Conservation (phyloP, 768 basidiomycete genomes). For the Dendrothele bispora region DNA sequence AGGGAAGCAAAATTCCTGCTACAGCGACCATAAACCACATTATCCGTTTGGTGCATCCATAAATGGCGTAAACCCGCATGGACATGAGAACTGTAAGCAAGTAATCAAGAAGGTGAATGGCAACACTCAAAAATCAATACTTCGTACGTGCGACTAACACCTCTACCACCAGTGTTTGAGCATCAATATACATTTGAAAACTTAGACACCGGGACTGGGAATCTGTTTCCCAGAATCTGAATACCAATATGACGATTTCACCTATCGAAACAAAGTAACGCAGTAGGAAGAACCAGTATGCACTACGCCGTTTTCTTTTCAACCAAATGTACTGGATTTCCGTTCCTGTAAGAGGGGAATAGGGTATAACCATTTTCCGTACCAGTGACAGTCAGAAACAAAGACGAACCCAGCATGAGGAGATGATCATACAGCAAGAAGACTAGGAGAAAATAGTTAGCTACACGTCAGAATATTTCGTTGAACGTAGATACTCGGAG, state of each 20-base stretch:
- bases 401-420: background rate
- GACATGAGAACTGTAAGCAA: background rate
- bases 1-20: background rate
- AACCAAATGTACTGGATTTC: background rate
- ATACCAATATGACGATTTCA: background rate
- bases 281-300: background rate
- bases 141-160: background rate
- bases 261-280: background rate
- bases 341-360: no score
- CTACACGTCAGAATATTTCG: no score
- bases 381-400: no score
- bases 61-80: background rate
- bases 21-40: background rate
- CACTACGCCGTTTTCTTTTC: background rate
- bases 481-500: no score
- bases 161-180: background rate
- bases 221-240: background rate
- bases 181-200: background rate
- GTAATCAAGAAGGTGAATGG: background rate
- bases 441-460: no score
- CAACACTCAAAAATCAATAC: no score
- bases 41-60: slow-evolving; percentile 1
- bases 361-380: no score
- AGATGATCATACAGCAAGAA: slow-evolving; percentile 1
- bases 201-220: background rate